phyloP scores from a whole-genome alignment of 371 early-diverging fungal genomes.

The Haplosporangium sp. region DNA sequence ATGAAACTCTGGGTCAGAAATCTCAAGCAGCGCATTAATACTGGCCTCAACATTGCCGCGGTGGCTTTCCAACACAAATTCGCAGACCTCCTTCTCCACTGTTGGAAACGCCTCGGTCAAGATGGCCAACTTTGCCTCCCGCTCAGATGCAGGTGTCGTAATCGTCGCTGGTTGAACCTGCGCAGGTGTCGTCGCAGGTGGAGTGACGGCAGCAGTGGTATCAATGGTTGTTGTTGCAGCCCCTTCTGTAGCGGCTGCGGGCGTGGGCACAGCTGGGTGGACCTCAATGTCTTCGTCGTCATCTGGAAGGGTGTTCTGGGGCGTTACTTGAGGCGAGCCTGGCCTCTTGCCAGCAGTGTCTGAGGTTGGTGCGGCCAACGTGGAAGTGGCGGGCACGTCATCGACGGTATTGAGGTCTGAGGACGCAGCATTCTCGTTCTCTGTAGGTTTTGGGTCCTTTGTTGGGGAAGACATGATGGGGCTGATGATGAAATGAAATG shows the following conservation, averaged over 20 bases:
- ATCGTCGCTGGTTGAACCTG: background rate
- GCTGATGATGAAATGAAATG: slow-evolving; percentile 1
- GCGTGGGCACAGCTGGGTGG: slow-evolving; percentile 16
- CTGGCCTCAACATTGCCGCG: slow-evolving; percentile 53
- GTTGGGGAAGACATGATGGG: slow-evolving; percentile 24
- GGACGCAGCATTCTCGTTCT: slow-evolving; percentile 11
- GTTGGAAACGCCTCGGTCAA: slow-evolving; percentile 52
- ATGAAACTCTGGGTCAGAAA: slow-evolving; percentile 52
- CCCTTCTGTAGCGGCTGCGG: background rate
- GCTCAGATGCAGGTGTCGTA: slow-evolving; percentile 25
- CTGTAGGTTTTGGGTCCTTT: slow-evolving; percentile 8
- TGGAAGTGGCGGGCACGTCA: slow-evolving; percentile 5
- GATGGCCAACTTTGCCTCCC: slow-evolving; percentile 44
- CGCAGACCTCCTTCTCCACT: slow-evolving; percentile 53
- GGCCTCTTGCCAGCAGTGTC: slow-evolving; percentile 13
- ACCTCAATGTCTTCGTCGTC: slow-evolving; percentile 26
- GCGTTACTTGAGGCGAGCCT: slow-evolving; percentile 27
- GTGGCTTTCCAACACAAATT: slow-evolving; percentile 53
- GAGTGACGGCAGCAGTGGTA: slow-evolving; percentile 2
- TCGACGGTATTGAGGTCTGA: slow-evolving; percentile 25
- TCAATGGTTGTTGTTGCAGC: background rate
- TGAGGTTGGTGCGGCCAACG: background rate
- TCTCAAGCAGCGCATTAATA: slow-evolving; percentile 53
- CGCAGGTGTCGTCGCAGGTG: slow-evolving; percentile 9
- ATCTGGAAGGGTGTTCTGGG: background rate